Percentiles rank a stretch among this genome's conserved stretches.
Evolutionary conservation across 1,139 yeast genomes (phyloP).

Genomic region (Blastobotrys capitulatus): DNA sequence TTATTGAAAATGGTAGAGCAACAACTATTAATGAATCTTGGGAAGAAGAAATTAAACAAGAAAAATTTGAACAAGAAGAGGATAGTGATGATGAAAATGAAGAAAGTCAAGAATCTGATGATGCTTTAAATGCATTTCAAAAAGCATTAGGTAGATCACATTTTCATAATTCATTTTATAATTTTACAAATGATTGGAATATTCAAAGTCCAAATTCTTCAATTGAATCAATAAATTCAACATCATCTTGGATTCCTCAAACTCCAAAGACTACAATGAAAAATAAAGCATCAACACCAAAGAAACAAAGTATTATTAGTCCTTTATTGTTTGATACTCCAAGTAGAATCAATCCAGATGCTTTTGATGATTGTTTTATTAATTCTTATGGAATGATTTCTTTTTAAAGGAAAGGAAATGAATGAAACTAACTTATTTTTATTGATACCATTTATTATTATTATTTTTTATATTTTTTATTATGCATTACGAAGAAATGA

Average conservation of each 20-base stretch:
- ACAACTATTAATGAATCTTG: slow-evolving; percentile 2
- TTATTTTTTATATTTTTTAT: not conserved
- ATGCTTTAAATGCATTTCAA: slow-evolving; percentile 13
- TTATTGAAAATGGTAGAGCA: slow-evolving; percentile 12
- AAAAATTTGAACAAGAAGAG: slow-evolving; percentile 1
- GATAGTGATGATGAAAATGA: not conserved
- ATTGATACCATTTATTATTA: not conserved
- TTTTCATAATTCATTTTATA: not conserved
- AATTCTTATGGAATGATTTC: slow-evolving; percentile 8
- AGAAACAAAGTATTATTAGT: not conserved
- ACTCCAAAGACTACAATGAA: too few relatives aligned
- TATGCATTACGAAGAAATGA: not conserved
- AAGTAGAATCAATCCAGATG: slow-evolving; percentile 10
- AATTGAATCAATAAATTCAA: too few relatives aligned
- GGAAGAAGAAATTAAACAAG: slow-evolving; percentile 1
- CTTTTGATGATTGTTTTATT: slow-evolving; percentile 8
- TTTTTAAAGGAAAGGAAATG: not conserved
- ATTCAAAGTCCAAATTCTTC: not conserved
- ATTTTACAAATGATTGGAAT: not conserved
- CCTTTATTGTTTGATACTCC: slow-evolving; percentile 10
- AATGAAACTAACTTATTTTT: not conserved
- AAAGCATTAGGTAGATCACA: slow-evolving; percentile 3
- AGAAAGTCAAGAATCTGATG: slow-evolving; percentile 1
- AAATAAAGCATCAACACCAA: not conserved
- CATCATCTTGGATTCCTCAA: too few relatives aligned